Conservation (phyloP, 495 filamentous ascomycete genomes). For the Pyrenopolyporus hunteri region DNA sequence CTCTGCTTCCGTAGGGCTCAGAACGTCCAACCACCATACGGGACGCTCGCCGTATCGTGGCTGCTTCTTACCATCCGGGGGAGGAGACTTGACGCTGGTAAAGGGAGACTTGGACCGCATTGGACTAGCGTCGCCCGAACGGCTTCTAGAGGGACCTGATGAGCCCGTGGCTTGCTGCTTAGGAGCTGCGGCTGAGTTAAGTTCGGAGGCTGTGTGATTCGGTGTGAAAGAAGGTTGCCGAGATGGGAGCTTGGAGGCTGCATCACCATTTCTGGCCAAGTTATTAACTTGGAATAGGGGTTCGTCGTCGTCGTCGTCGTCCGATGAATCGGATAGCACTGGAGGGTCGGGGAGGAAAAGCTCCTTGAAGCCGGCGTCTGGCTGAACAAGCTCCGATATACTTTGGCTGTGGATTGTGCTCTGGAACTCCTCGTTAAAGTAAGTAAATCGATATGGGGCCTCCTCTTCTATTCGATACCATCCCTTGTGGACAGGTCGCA, state of each 20-base stretch:
- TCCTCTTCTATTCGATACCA: constrained; percentile 94
- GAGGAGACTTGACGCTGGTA: constrained; percentile 27
- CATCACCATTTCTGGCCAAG: constrained; percentile 24
- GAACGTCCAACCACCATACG: constrained; percentile 93
- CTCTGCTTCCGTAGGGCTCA: constrained; percentile 87
- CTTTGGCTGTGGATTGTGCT: constrained; percentile 95
- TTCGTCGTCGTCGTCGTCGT: constrained; percentile 63
- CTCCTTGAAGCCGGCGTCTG: constrained; percentile 79
- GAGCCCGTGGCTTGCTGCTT: constrained; percentile 35
- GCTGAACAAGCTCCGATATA: constrained; percentile 87
- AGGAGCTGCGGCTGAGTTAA: constrained; percentile 18
- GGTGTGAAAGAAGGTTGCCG: constrained; percentile 45
- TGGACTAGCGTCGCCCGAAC: constrained; percentile 35
- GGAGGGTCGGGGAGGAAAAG: constrained; percentile 72
- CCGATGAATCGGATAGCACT: constrained; percentile 62
- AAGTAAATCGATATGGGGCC: constrained; percentile 92
- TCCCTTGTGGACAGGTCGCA: constrained; percentile 76
- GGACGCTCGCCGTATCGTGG: constrained; percentile 85
- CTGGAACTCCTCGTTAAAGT: constrained; percentile 96
- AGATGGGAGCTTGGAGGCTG: constrained; percentile 33
- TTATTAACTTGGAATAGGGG: constrained; percentile 22
- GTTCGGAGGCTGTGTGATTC: constrained; percentile 35
- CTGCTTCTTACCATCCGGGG: constrained; percentile 45
- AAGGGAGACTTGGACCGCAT: constrained; percentile 29
- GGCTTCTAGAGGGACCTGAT: constrained; percentile 15